Conservation (phyloP, 148 eudicot species). For the Vaccinium macrocarpon region DNA sequence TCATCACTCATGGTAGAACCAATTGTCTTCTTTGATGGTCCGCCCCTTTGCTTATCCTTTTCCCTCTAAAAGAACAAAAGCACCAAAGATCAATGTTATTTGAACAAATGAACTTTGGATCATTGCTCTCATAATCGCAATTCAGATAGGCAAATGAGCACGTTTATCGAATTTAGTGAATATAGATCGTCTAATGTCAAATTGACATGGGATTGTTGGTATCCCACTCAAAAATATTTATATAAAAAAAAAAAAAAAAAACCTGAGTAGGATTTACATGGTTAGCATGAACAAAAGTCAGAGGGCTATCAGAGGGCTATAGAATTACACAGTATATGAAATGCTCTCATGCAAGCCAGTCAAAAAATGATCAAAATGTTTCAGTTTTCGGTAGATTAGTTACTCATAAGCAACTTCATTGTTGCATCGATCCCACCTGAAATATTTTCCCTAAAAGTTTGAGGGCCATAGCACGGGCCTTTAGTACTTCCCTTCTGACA, state of each 20-base stretch:
- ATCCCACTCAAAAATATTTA: background rate
- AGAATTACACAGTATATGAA: background rate
- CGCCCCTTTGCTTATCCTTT: constrained; percentile 47
- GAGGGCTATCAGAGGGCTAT: background rate
- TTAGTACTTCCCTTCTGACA: constrained; percentile 78
- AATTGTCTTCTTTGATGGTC: constrained; percentile 68
- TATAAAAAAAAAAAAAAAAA: background rate
- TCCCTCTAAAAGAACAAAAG: constrained; percentile 40
- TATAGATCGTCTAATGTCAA: background rate
- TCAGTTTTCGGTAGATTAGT: background rate
- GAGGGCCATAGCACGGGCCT: constrained; percentile 67
- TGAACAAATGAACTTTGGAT: background rate
- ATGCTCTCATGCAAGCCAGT: background rate
- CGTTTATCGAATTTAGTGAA: background rate
- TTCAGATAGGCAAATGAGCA: background rate
- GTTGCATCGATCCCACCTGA: constrained; percentile 46
- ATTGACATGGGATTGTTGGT: background rate
- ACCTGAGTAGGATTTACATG: background rate
- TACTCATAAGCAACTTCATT: background rate
- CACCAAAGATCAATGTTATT: background rate
- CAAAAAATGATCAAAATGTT: background rate
- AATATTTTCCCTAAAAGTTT: constrained; percentile 73
- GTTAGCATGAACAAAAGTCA: background rate
- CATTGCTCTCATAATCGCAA: background rate
- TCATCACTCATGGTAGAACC: constrained; percentile 45